A percentile compares a stretch with the other conserved stretches of the same genome.
phyloP scores from a whole-genome alignment of 306 rosid species.

The Morella rubra region DNA sequence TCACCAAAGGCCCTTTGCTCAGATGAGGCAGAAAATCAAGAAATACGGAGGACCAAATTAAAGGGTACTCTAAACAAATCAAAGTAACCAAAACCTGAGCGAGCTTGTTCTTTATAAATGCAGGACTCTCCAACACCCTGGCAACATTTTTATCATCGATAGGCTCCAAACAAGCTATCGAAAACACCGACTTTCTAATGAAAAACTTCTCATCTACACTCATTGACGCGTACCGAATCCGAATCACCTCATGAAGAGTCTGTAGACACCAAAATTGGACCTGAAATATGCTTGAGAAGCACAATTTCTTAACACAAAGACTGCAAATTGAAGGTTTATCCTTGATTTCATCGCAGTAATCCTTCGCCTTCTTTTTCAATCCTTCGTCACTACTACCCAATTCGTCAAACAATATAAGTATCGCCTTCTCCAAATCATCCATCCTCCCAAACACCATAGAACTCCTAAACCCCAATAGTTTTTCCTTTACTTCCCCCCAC shows the following conservation, averaged over 20 bases:
- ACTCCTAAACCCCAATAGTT: conserved; percentile 29
- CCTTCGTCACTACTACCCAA: conserved; percentile 59
- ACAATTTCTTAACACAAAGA: conserved; percentile 68
- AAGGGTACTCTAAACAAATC: conserved; percentile 81
- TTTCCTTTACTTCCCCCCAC: conserved; percentile 25
- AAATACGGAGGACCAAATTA: conserved; percentile 79
- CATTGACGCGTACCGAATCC: conserved; percentile 64
- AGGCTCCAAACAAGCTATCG: conserved; percentile 65
- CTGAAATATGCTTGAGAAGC: conserved; percentile 65
- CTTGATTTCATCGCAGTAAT: conserved; percentile 64
- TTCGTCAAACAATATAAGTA: conserved; percentile 83
- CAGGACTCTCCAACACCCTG: conserved; percentile 74
- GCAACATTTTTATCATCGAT: conserved; percentile 51
- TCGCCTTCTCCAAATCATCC: conserved; percentile 91
- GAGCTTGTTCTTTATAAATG: conserved; percentile 74
- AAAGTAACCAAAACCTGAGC: conserved; percentile 83
- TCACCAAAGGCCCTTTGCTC: conserved; percentile 68
- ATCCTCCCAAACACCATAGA: conserved; percentile 33
- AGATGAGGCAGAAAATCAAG: conserved; percentile 73
- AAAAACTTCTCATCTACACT: conserved; percentile 66
- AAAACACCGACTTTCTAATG: conserved; percentile 72
- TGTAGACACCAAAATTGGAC: conserved; percentile 96
- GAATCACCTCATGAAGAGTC: conserved; percentile 74
- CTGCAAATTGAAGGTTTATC: conserved; percentile 63
- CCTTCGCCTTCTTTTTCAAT: conserved; percentile 66